Base-by-base conservation (phyloP, 2,329 filamentous ascomycete genomes). In the Dothideomycetes sp. region DNA sequence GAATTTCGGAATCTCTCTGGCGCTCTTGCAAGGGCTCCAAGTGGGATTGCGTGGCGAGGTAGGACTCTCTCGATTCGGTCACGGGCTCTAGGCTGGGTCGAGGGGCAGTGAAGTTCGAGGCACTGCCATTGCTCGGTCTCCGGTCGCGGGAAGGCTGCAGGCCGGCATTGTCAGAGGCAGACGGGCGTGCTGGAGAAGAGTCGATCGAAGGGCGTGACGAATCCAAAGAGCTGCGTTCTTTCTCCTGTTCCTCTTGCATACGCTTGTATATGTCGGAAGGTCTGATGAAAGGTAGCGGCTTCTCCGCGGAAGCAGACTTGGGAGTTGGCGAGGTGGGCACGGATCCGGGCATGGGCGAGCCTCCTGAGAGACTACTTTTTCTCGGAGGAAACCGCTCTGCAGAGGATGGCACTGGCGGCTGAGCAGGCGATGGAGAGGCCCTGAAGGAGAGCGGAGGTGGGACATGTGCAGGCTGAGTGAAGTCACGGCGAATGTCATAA, bases 211-310 rank as follows among this genome's bases (percentile, higher is more conserved):
- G 72, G 37, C 73, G 65, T 15, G 68, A 61, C n/a, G n/a, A n/a
- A n/a, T n/a, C n/a, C n/a, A n/a, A n/a, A n/a, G n/a, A n/a, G n/a
- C n/a, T n/a, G 29, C 70, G 62, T 47, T 74, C 69, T 47, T 63
- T 70, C 45, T 73, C 67, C 38, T 68, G 70, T 47, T 84, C 81
- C 48, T 84, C 79, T 38, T 75, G 75, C 56, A 81, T 69, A 4
- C 81, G 75, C 52, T 74, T 80, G 56, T 89, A 88, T 31, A 88
- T 80, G 48, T 93, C 84, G 10, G 81, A 74, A 2, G 85, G 83
- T 29, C 82, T 71, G 41, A 86, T 69, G 48, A 89, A 79, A 0
- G 78, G 72, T 15, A 75, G 60, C 1, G 74, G 47, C 52, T 31
- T 36, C 10, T 10, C 17, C 8, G 29, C 12, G 14, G 15, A 15